Evolutionary conservation across 2,329 filamentous ascomycete species (phyloP).

Genomic region (Colletotrichum camelliae): DNA sequence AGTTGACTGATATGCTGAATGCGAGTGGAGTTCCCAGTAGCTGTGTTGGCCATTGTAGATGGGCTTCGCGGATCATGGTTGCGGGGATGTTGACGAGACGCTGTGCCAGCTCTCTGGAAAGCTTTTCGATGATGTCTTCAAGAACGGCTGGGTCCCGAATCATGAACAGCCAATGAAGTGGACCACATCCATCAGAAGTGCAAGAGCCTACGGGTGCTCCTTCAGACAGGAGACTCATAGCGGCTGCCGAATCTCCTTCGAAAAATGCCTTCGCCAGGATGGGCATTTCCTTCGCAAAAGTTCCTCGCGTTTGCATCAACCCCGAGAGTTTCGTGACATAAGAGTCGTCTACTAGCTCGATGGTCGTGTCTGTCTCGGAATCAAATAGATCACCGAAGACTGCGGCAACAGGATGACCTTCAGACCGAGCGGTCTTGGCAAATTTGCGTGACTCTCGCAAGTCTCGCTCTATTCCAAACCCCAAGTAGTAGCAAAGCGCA

Average conservation of each 20-base stretch:
- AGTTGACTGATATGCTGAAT: background rate
- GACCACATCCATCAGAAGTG: background rate
- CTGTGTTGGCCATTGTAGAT: background rate
- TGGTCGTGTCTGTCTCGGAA: background rate
- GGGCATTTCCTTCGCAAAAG: background rate
- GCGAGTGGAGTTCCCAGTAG: background rate
- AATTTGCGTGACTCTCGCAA: background rate
- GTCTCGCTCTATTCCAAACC: background rate
- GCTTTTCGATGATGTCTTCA: background rate
- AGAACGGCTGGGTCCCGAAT: background rate
- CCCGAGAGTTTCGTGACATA: background rate
- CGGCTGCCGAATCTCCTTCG: background rate
- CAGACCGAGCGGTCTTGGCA: background rate
- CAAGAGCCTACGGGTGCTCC: background rate
- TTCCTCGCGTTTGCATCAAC: background rate
- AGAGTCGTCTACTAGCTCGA: accelerated
- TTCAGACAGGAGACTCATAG: background rate
- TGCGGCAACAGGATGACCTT: background rate
- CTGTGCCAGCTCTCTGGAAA: background rate
- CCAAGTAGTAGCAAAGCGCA: background rate
- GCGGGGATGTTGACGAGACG: background rate
- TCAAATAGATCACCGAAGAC: background rate
- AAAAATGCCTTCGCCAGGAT: background rate
- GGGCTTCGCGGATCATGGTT: background rate
- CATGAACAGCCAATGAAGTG: background rate